Base-by-base conservation (phyloP, 106 monocot genomes). In the Narthecium ossifragum region DNA sequence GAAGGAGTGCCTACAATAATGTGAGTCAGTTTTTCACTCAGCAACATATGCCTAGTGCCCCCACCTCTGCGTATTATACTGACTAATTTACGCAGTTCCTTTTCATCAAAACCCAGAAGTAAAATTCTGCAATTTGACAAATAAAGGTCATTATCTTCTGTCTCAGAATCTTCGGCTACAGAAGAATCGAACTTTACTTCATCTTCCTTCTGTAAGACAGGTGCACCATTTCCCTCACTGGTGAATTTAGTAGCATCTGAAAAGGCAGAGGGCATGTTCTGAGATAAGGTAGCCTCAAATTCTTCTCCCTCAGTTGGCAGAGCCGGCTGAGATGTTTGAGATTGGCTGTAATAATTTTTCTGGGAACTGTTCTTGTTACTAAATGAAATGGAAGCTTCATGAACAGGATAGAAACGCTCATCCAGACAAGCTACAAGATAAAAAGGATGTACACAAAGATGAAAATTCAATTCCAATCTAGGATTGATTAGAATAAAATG, bases 21-120 rank as follows among this genome's bases (percentile, higher is more conserved):
- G 76, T 96, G 96, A 21, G 96, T 90, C 61, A 96, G 63, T 50
- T 57, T 90, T 70, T 90, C 90, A 64, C 66, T 96, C 58, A 86
- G 61, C 31, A 70, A 48, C 59, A 81, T 67, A 74, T 84, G 75
- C 34, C 96, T 78, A 55, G 86, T 69, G 24, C 96, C 96, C 14
- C 90, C 96, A 63, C 96, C 90, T 65, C 70, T 96, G 27, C 86
- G 75, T 69, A 96, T 84, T 77, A 96, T 77, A 53, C 32, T 57
- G 18, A 90, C 76, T 53, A 86, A 60, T 33, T 55, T 86, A 55
- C 60, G 51, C 37, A 69, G 57, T 64, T 86, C 80, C 56, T 71
- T 73, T 48, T 80, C 84, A 20, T 79, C 75, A 78, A 90, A 90
- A 45, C 96, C 96, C 40, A 84, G 59, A 33, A 90, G 27, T 34